Base-by-base conservation (phyloP, 2,329 filamentous ascomycete species). In the Knufia petricola region DNA sequence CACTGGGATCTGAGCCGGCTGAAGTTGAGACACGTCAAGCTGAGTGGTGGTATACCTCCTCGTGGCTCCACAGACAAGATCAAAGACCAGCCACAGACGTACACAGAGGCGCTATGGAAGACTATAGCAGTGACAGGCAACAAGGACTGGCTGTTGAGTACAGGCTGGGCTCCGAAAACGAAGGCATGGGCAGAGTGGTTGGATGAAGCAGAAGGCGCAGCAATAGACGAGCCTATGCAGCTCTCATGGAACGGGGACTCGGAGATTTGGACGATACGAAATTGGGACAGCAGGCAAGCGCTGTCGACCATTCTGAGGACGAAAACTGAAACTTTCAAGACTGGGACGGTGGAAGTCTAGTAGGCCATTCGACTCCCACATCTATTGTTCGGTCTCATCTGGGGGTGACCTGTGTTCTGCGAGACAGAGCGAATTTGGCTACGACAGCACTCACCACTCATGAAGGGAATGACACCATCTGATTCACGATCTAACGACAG, bases 1-100 rank as follows among this genome's bases (percentile, higher is more conserved):
- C 70, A 75, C 50, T 76, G 72, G 72, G 69, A 75, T 50, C 65
- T 69, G 1, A 63, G 64, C 3, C 66, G 66, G 46, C 73, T 72
- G 53, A 52, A 60, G 2, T 64, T 74, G 15, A 44, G 50, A 3
- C 49, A 56, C 19, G 56, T 59, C 44, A 52, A 56, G 31, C 50
- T 59, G 12, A 50, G 49, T 23, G 57, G 57, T 19, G 57, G 57
- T 6, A 49, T 48, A 17, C 56, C 55, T 9, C 56, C 56, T 13
- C 49, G 54, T 9, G 45, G 31, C 15, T 53, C 56, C 12, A n/a
- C 26, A 39, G 21, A 38, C 23, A 44, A 44, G 31, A 24, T 46
- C 23, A 36, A 46, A 17, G 24, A 36, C 19, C 31, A 37, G 21
- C 30, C 30, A n/a, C 55, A 55, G 12, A 59, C 57, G 0, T 75